Evolutionary conservation across 225 moss, liverwort and hornwort species (phyloP), one percentile per base, ranked within the genome.

Genomic region (Marchantia polymorpha): DNA sequence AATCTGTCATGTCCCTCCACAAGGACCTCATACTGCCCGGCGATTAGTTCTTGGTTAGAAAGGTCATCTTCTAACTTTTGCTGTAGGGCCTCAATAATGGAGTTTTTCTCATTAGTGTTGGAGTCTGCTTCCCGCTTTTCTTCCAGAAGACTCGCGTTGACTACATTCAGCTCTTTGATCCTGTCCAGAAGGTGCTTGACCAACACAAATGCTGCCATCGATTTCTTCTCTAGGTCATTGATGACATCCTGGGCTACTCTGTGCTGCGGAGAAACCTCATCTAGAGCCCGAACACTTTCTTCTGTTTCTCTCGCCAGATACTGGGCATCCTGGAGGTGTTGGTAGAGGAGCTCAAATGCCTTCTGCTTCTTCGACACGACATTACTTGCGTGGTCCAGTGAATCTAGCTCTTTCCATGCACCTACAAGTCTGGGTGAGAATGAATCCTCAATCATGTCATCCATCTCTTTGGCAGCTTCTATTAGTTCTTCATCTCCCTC

Each of bases 401-500:
- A 13, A 23, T 78, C 75, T 10, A 74, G 65, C n/a, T 70, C 56
- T 49, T 31, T 69, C 65, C 79, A 70, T 7, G 83, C 83, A 17
- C 74, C 64, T 14, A 80, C 58, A 4, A 72, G 78, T 67, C 84
- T 89, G 7, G 77, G 79, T 19, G 90, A 85, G 53, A 88, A n/a
- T 8, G 84, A 86, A 20, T 64, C 64, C 76, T 83, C 82, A 22
- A 91, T 85, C 16, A 96, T 92, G 22, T 91, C 92, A 73, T 96
- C 94, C 89, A 92, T 85, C 76, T 91, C 92, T 66, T 82, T 74
- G 19, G 89, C 84, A 29, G 90, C 91, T 82, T 96, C 91, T 71
- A 88, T 83, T 0, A 96, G 87, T 46, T 90, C 89, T 51, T 91
- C 85, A 79, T 93, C 94, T 53, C 89, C 89, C 75, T 91, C 92